Conservation (phyloP, 2,329 filamentous ascomycete species). For the Eutypella sp. region DNA sequence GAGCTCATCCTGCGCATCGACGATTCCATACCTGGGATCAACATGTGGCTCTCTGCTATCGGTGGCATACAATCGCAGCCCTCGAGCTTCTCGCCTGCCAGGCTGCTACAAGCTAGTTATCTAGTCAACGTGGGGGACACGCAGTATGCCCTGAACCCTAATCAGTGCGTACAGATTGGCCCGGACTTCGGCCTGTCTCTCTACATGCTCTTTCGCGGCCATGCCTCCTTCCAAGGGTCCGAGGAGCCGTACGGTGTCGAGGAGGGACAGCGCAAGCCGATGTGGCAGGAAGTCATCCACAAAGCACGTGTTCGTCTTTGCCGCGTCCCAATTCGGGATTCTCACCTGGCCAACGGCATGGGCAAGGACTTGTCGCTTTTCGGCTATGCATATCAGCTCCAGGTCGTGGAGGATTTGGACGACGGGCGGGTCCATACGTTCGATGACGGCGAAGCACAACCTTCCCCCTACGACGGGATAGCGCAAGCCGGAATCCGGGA, state of each 20-base stretch:
- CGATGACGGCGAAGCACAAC: conserved; percentile 22
- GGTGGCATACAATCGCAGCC: conserved; percentile 81
- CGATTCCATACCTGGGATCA: conserved; percentile 85
- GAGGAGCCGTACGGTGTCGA: conserved; percentile 40
- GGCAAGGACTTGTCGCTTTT: conserved; percentile 28
- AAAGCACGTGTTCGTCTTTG: conserved; percentile 81
- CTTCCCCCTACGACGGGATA: conserved; percentile 36
- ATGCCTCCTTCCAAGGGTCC: conserved; percentile 50
- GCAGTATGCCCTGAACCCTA: conserved; percentile 65
- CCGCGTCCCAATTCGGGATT: conserved; percentile 49
- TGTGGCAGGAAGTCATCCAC: conserved; percentile 96
- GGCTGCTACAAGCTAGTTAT: conserved; percentile 87
- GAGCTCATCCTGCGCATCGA: conserved; percentile 74
- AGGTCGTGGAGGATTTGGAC: conserved; percentile 75
- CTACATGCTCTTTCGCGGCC: conserved; percentile 91
- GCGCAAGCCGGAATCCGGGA: conserved; percentile 45
- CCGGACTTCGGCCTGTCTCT: conserved; percentile 81
- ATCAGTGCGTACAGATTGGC: conserved; percentile 71
- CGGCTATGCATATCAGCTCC: conserved; percentile 69
- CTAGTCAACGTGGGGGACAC: conserved; percentile 83
- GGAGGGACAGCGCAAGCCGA: conserved; percentile 58
- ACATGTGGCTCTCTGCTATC: conserved; percentile 89
- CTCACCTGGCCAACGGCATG: conserved; percentile 2
- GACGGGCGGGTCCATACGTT: conserved; percentile 50
- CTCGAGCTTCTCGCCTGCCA: conserved; percentile 79